phyloP scores from a whole-genome alignment of 306 rosid species.

The Senna tora region DNA sequence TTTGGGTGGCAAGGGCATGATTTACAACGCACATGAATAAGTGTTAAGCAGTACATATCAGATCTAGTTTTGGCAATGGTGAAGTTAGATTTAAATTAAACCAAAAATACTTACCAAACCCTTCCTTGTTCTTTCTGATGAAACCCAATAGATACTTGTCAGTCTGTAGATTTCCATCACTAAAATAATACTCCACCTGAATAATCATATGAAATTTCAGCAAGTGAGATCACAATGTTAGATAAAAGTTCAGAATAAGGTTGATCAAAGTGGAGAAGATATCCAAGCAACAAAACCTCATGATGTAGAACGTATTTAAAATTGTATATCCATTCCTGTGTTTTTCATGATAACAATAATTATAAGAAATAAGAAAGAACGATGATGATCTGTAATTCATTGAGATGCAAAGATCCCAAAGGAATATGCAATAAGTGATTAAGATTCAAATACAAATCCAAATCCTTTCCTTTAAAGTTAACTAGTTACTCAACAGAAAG shows the following conservation, averaged over 20 bases:
- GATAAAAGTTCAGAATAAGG: not conserved
- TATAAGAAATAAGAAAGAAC: not conserved
- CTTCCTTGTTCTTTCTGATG: slow-evolving; percentile 84
- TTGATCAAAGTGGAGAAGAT: not conserved
- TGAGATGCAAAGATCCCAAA: not conserved
- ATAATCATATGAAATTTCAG: slow-evolving; percentile 33
- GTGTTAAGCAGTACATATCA: not conserved
- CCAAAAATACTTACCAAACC: slow-evolving; percentile 60
- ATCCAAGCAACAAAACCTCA: slow-evolving; percentile 18
- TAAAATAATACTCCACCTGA: slow-evolving; percentile 93
- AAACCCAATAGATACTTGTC: slow-evolving; percentile 70
- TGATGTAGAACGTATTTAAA: not conserved
- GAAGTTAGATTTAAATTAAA: slow-evolving; percentile 7
- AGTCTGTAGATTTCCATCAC: slow-evolving; percentile 77
- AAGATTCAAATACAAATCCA: not conserved
- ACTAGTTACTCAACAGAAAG: not conserved
- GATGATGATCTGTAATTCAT: not conserved
- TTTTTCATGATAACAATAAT: not conserved
- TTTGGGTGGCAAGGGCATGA: slow-evolving; percentile 7
- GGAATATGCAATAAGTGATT: not conserved
- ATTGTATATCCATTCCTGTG: not conserved
- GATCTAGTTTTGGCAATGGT: not conserved
- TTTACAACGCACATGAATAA: not conserved
- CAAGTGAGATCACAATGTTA: not conserved
- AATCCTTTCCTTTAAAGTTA: not conserved